Conservation (phyloP, 768 basidiomycete species). For the Steccherinum ochraceum region DNA sequence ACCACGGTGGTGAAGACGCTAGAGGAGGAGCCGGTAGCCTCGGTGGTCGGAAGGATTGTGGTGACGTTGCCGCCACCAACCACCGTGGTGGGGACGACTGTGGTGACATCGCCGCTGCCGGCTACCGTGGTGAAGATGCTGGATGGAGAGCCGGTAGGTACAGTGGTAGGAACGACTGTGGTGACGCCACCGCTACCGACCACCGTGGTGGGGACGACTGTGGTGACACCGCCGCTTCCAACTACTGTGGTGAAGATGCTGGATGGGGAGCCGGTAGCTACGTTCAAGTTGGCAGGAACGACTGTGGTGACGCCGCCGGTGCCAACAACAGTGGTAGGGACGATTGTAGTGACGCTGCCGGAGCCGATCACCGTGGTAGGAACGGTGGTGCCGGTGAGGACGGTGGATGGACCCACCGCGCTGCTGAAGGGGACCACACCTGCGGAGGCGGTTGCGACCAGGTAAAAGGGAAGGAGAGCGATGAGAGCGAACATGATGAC, state of each 20-base stretch:
- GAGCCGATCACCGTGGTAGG: background rate
- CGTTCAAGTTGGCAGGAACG: background rate
- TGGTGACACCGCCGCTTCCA: background rate
- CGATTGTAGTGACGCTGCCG: background rate
- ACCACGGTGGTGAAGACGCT: background rate
- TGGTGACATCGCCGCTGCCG: background rate
- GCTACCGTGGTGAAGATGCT: background rate
- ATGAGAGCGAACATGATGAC: background rate
- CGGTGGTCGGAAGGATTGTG: background rate
- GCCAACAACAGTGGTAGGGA: background rate
- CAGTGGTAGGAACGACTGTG: background rate
- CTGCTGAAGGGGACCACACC: background rate
- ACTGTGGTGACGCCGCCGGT: background rate
- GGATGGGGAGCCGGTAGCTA: background rate
- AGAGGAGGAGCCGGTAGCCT: background rate
- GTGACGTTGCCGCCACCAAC: background rate
- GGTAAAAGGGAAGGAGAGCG: background rate
- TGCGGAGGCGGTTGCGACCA: background rate
- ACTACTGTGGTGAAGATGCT: background rate
- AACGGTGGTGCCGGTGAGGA: background rate
- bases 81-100: background rate
- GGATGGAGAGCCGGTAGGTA: background rate
- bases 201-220: background rate
- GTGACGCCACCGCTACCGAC: background rate
- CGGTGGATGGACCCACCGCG: background rate